Evolutionary conservation across 169 alveolate species (phyloP).

Genomic region (Cryptosporidium parvum): DNA sequence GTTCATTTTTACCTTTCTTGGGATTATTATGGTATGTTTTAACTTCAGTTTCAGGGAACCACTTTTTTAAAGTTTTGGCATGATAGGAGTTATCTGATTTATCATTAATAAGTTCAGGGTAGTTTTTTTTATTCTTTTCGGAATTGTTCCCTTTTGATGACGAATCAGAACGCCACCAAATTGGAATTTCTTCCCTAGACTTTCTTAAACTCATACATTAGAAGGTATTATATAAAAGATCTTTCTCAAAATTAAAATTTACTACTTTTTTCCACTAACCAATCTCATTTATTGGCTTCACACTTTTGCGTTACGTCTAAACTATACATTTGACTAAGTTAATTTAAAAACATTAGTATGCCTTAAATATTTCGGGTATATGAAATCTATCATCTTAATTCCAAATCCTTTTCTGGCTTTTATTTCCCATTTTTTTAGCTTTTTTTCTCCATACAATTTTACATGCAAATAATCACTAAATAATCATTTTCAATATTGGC

Average conservation of each 20-base stretch:
- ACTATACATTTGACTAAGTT: neutral
- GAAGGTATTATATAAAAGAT: neutral
- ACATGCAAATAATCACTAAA: constrained; percentile 11
- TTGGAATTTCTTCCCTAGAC: constrained; percentile 59
- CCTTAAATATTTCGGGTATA: neutral
- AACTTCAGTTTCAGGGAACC: constrained; percentile 57
- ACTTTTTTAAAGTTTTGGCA: constrained; percentile 45
- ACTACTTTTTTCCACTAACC: constrained; percentile 14
- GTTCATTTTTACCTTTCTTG: neutral
- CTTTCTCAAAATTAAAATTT: neutral
- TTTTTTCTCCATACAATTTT: neutral
- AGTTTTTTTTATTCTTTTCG: neutral
- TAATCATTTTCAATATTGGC: constrained; percentile 35
- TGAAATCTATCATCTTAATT: neutral
- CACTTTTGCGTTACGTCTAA: constrained; percentile 76
- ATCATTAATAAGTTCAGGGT: neutral
- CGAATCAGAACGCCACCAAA: constrained; percentile 76
- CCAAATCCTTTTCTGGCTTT: neutral
- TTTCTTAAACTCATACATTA: constrained; percentile 35
- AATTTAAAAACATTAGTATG: neutral
- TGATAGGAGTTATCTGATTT: neutral
- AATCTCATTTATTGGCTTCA: constrained; percentile 15
- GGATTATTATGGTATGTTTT: neutral
- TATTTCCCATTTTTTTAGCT: neutral
- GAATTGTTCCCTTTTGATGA: constrained; percentile 15